These are phyloP conservation scores for Silene coronaria DNA, from an alignment of 179 eudicot species.

Conservation along the genomic window DNA sequence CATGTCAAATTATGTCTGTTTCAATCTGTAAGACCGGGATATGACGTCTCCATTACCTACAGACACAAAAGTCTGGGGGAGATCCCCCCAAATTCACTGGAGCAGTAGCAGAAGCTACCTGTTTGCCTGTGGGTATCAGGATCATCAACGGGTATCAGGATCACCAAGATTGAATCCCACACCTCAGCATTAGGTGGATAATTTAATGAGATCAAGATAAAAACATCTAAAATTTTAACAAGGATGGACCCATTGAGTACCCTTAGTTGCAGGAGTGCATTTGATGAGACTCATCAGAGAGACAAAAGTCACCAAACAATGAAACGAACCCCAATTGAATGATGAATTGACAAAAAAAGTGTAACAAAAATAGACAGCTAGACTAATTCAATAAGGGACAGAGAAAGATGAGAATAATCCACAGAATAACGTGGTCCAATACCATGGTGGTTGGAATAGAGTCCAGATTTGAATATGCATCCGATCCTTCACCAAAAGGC, in stretches of 20 bases:
- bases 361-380: conserved; percentile 3
- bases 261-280: not conserved
- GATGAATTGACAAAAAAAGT: not conserved
- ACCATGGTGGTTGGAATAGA: conserved; percentile 95
- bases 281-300: not conserved
- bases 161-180: not conserved
- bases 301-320: not conserved
- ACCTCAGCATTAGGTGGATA: conserved; percentile 12
- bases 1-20: not conserved
- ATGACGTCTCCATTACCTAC: not conserved
- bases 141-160: not conserved
- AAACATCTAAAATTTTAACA: conserved; percentile 4
- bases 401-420: conserved; percentile 33
- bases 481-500: conserved; percentile 51
- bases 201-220: conserved; percentile 1
- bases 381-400: not conserved
- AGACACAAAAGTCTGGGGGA: not conserved
- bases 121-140: not conserved
- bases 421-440: conserved; percentile 93
- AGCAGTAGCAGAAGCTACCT: not conserved
- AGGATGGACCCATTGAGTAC: not conserved
- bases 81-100: not conserved
- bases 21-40: not conserved
- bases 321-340: not conserved
- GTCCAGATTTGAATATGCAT: conserved; percentile 87